phyloP scores from a whole-genome alignment of 371 early-diverging fungal species.

The Apophysomyces ossiformis region DNA sequence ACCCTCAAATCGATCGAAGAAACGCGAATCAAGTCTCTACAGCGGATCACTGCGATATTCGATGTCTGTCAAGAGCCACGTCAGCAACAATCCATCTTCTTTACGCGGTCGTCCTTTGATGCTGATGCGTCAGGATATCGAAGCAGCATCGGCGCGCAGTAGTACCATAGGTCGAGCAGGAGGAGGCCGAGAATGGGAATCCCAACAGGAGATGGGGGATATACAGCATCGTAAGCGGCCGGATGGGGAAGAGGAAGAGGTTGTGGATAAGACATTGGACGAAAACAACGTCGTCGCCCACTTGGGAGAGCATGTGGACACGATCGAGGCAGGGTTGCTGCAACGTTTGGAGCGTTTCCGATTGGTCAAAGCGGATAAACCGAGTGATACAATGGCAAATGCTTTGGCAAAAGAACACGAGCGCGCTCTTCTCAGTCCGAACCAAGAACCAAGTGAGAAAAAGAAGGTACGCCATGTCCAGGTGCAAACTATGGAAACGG shows the following conservation, averaged over 20 bases:
- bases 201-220: conserved; percentile 2
- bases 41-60: conserved; percentile 45
- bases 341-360: conserved; percentile 40
- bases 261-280: conserved; percentile 8
- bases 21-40: conserved; percentile 44
- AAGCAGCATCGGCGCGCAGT: neutral
- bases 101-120: conserved; percentile 18
- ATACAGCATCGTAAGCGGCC: neutral
- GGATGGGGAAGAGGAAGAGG: conserved; percentile 16
- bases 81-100: conserved; percentile 21
- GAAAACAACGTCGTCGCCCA: neutral
- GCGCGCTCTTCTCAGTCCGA: conserved; percentile 31
- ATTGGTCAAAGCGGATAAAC: conserved; percentile 26
- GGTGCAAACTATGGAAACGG: conserved; percentile 22
- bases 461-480: conserved; percentile 25
- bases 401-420: conserved; percentile 44
- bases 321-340: conserved; percentile 37
- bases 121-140: conserved; percentile 21
- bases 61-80: conserved; percentile 29
- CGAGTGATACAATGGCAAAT: conserved; percentile 42
- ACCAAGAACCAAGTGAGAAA: conserved; percentile 9
- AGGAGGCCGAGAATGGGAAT: neutral
- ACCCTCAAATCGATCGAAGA: conserved; percentile 31
- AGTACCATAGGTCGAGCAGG: neutral
- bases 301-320: conserved; percentile 20